Conservation (phyloP, 2,329 filamentous ascomycete genomes). For the Paraconiothyrium brasiliense region DNA sequence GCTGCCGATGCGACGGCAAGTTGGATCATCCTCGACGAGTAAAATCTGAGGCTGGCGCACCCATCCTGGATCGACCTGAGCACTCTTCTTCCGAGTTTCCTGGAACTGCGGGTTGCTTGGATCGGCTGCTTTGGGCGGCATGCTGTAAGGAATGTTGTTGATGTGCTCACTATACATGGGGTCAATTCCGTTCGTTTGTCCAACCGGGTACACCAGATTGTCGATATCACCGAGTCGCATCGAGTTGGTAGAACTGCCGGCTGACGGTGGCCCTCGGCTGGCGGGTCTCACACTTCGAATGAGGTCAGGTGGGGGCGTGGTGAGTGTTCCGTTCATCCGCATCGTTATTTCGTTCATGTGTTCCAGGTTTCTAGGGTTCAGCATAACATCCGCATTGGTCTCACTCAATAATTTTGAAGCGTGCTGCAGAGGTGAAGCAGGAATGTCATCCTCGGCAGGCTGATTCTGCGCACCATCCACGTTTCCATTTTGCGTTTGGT, state of each 20-base stretch:
- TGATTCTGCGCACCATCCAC: slow-evolving; percentile 52
- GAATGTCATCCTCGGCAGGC: slow-evolving; percentile 66
- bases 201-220: slow-evolving; percentile 87
- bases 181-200: slow-evolving; percentile 90
- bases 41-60: slow-evolving; percentile 78
- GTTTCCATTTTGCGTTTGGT: slow-evolving; percentile 54
- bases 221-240: slow-evolving; percentile 69
- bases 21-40: slow-evolving; percentile 84
- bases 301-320: slow-evolving; percentile 66
- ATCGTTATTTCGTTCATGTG: slow-evolving; percentile 69
- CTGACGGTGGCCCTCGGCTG: slow-evolving; percentile 57
- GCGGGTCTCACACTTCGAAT: slow-evolving; percentile 58
- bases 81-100: slow-evolving; percentile 69
- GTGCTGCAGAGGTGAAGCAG: slow-evolving; percentile 73
- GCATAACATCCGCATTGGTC: slow-evolving; percentile 70
- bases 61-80: slow-evolving; percentile 71
- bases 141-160: slow-evolving; percentile 88
- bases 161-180: slow-evolving; percentile 95
- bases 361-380: slow-evolving; percentile 71
- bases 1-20: slow-evolving; percentile 71
- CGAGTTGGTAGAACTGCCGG: slow-evolving; percentile 59
- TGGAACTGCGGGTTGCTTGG: slow-evolving; percentile 57
- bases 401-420: slow-evolving; percentile 73
- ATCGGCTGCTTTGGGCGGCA: slow-evolving; percentile 72
- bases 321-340: slow-evolving; percentile 63